phyloP scores from a whole-genome alignment of 352 stramenopile species.

The Pythium coloratum region DNA sequence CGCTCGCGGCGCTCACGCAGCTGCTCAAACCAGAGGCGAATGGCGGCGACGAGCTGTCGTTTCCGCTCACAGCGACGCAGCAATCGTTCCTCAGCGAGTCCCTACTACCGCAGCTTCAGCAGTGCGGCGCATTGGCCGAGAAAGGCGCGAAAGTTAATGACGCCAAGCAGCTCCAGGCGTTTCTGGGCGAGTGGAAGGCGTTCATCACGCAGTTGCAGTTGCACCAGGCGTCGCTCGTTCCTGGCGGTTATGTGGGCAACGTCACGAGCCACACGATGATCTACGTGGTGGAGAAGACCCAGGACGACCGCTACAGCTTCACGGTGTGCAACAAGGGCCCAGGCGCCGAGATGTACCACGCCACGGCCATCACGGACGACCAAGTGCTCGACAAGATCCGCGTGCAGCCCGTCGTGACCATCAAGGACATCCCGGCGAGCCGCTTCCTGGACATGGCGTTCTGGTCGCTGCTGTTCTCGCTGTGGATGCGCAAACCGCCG shows the following conservation, averaged over 20 bases:
- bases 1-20: constrained; percentile 40
- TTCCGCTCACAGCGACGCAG: constrained; percentile 51
- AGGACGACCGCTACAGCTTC: constrained; percentile 63
- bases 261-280: constrained; percentile 73
- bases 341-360: constrained; percentile 84
- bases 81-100: constrained; percentile 47
- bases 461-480: constrained; percentile 81
- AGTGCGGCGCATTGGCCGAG: constrained; percentile 53
- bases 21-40: constrained; percentile 36
- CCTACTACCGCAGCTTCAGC: constrained; percentile 54
- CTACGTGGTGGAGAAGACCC: constrained; percentile 79
- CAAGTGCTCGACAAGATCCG: constrained; percentile 65
- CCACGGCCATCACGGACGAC: constrained; percentile 27
- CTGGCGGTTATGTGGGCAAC: constrained; percentile 80
- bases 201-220: constrained; percentile 44
- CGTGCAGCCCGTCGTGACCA: constrained; percentile 74
- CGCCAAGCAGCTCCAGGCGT: constrained; percentile 59
- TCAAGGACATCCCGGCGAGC: constrained; percentile 50
- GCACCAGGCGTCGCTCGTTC: constrained; percentile 56
- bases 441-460: constrained; percentile 87
- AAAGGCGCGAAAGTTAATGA: constrained; percentile 63
- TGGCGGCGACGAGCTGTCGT: constrained; percentile 28
- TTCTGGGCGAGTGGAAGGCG: constrained; percentile 71
- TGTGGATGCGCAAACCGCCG: constrained; percentile 81
- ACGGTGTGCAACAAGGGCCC: constrained; percentile 89